A percentile compares a stretch with the other conserved stretches of the same genome.
These are phyloP conservation scores for Hypoxylon lienhwacheense DNA, from an alignment of 495 filamentous ascomycete species.

Conservation along the genomic window DNA sequence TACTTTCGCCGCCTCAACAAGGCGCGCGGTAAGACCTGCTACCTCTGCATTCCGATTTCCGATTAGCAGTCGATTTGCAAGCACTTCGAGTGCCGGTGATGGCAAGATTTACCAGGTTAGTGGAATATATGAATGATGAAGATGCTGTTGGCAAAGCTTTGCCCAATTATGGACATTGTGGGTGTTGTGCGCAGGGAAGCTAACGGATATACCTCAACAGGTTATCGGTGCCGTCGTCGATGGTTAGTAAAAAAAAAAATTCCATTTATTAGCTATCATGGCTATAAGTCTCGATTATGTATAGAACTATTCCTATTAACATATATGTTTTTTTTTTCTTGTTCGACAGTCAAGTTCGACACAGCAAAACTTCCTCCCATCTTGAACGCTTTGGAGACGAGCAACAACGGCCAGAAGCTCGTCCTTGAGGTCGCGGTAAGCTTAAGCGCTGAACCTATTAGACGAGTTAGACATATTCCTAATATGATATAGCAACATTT, in stretches of 20 bases:
- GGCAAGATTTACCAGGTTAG: conserved; percentile 85
- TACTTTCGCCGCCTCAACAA: conserved; percentile 66
- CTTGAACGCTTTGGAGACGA: conserved; percentile 92
- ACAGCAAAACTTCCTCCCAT: conserved; percentile 91
- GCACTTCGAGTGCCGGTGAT: conserved; percentile 61
- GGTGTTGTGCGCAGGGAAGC: no score
- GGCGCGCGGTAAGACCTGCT: conserved; percentile 69
- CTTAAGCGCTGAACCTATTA: conserved; percentile 30
- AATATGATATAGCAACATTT: conserved; percentile 83
- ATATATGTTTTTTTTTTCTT: no score
- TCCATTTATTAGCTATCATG: no score
- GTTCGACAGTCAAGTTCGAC: conserved; percentile 78
- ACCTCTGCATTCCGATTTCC: conserved; percentile 63
- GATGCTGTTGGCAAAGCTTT: conserved; percentile 56
- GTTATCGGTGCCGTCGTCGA: conserved; percentile 74
- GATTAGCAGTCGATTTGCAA: conserved; percentile 67
- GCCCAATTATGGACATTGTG: conserved; percentile 41
- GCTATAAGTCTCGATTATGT: conserved; percentile 2
- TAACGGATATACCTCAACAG: conserved; percentile 57
- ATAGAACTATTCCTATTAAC: conserved; percentile 10
- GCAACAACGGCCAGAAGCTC: conserved; percentile 91
- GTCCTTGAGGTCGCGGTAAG: conserved; percentile 96
- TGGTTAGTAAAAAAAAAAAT: conserved; percentile 55
- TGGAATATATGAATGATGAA: conserved; percentile 22
- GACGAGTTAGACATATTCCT: conserved; percentile 37